These are phyloP conservation scores for Phytopythium mirpurense DNA, from an alignment of 352 stramenopile genomes.

Conservation along the genomic window DNA sequence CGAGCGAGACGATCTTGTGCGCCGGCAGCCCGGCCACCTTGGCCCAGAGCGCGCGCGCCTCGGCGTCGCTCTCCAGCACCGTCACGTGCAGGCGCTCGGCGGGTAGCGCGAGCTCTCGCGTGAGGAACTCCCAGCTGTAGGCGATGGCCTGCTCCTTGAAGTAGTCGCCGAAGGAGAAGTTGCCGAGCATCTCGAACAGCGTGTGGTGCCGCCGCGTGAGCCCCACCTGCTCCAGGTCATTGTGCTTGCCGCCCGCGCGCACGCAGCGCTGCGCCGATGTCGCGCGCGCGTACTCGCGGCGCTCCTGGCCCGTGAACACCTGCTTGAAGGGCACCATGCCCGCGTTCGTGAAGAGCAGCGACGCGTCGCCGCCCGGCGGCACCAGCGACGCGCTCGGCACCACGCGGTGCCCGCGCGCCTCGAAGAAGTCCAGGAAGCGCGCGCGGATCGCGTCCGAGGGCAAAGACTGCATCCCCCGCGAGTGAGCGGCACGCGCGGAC, in stretches of 20 bases:
- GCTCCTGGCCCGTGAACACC: conserved; percentile 98
- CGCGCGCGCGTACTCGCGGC: conserved; percentile 89
- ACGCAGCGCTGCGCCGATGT: conserved; percentile 97
- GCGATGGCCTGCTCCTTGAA: conserved; percentile 95
- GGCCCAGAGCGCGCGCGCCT: conserved; percentile 53
- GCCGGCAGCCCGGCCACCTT: conserved; percentile 68
- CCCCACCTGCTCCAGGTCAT: conserved; percentile 97
- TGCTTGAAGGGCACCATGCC: conserved; percentile 99
- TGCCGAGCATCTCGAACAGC: conserved; percentile 99
- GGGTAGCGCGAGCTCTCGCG: conserved; percentile 73
- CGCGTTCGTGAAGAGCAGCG: conserved; percentile 98
- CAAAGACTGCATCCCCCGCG: conserved; percentile 33
- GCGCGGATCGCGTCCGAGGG: conserved; percentile 81
- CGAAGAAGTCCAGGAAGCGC: conserved; percentile 98
- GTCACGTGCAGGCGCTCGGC: conserved; percentile 78
- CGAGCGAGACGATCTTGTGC: conserved; percentile 91
- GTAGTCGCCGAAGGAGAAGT: conserved; percentile 98
- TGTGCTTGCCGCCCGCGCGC: conserved; percentile 97
- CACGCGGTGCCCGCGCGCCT: conserved; percentile 92
- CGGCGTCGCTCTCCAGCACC: conserved; percentile 71
- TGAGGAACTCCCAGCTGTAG: conserved; percentile 94
- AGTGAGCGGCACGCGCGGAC: conserved; percentile 1
- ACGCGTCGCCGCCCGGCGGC: conserved; percentile 95
- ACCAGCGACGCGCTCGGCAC: conserved; percentile 89
- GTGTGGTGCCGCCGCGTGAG: conserved; percentile 97